Conservation (phyloP, 202 grass and related monocot genomes). For the Saccharum hybrid region DNA sequence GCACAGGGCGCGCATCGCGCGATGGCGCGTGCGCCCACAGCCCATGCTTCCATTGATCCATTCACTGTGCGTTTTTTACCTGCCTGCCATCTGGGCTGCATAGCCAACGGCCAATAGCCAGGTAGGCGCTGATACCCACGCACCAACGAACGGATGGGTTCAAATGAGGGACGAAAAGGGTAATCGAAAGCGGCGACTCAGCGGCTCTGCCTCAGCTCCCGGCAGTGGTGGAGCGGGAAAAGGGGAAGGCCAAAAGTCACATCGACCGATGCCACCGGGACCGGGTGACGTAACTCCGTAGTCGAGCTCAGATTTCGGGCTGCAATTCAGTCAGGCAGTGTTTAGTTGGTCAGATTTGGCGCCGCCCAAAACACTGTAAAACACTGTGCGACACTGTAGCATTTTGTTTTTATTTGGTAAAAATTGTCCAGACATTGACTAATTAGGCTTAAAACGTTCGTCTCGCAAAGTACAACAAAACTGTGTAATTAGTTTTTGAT, state of each 20-base stretch:
- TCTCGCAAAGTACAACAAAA: no score
- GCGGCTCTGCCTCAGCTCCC: no score
- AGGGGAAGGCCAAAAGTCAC: background rate
- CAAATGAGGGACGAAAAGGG: background rate
- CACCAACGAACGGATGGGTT: slow-evolving; percentile 13
- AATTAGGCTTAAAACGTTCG: no score
- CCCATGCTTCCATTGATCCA: slow-evolving; percentile 38
- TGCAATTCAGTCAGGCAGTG: no score
- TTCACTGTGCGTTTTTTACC: slow-evolving; percentile 34
- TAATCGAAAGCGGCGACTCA: no score
- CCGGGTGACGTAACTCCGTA: background rate
- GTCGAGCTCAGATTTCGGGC: background rate
- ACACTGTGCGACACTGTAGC: no score
- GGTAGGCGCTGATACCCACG: background rate
- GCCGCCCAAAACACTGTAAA: no score
- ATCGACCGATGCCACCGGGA: background rate
- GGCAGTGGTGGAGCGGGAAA: background rate
- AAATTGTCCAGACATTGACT: no score
- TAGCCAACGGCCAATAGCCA: slow-evolving; percentile 42
- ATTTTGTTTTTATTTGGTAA: no score
- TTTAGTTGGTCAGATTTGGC: no score
- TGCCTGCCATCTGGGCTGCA: slow-evolving; percentile 14
- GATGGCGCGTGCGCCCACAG: background rate
- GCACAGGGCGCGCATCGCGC: background rate
- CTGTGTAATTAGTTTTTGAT: no score